Percentiles rank a stretch among this genome's conserved stretches.
phyloP scores from a whole-genome alignment of 805 yeast species.

The Cyberlindnera nakhonratchasimensis region DNA sequence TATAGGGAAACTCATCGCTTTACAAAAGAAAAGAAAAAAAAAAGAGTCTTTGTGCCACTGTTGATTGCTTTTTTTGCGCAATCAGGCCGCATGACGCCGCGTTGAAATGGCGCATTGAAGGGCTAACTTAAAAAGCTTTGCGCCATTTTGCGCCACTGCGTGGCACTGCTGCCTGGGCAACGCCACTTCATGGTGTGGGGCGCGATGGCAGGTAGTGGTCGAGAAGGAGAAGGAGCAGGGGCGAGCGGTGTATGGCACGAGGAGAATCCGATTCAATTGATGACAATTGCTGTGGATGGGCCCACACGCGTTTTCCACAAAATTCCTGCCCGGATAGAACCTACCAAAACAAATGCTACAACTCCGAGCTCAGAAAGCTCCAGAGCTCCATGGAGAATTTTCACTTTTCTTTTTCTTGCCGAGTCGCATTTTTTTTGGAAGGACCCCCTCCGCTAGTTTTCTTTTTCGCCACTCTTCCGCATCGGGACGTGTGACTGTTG shows the following conservation, averaged over 20 bases:
- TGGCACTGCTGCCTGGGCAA: slow-evolving; percentile 10
- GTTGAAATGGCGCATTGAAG: slow-evolving; percentile 4
- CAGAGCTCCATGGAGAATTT: background rate
- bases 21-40: slow-evolving; percentile 3
- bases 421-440: background rate
- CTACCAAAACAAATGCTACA: background rate
- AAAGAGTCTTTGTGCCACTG: slow-evolving; percentile 3
- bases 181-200: no score
- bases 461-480: slow-evolving; percentile 1
- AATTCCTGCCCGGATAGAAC: background rate
- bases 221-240: no score
- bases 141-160: background rate
- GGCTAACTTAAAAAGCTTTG: background rate
- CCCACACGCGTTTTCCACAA: no score
- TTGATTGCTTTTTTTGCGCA: slow-evolving; percentile 10
- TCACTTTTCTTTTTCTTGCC: background rate
- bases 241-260: no score
- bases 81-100: slow-evolving; percentile 11
- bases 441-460: background rate
- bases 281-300: background rate
- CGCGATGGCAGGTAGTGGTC: no score
- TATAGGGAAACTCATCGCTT: slow-evolving; percentile 5
- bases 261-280: no score
- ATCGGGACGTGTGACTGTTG: slow-evolving; percentile 8
- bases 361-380: background rate